Evolutionary conservation across 495 filamentous ascomycete species (phyloP), one percentile per base, ranked within the genome.

Genomic region (Hyaloscypha variabilis): DNA sequence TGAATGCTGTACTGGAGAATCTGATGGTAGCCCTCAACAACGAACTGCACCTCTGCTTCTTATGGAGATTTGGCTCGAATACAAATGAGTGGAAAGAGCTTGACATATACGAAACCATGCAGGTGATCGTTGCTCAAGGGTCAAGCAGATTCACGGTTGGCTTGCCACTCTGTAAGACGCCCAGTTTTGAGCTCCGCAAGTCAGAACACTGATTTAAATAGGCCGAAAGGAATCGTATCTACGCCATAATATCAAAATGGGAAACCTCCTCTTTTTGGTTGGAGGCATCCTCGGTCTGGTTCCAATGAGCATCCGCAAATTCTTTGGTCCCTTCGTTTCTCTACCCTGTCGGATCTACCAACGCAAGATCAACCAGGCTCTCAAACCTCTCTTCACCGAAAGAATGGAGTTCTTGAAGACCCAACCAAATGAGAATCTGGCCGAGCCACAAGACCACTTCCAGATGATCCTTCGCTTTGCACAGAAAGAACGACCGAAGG

Each of bases 131-230:
- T 8, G 71, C 72, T 1, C 73, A 73, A 23, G 71, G 68, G 5
- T 63, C 74, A 10, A 78, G 73, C 61, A 73, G 78, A 13, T 77
- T 79, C 64, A 76, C 77, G 19, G 68, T 81, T 26, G 79, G 78
- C 1, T 50, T 71, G n/a, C 73, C 75, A 2, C 62, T 81, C 6
- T 79, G 77, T 77, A 64, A 49, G 66, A 52, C 36, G 2, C 51
- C 39, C 19, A 54, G 6, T n/a, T 36, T 28, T 54, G 46, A 51
- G 31, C 26, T 34, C 19, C 49, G 4, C 63, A 51, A 51, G 24
- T 24, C 36, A 76, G 74, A 73, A 50, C 69, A 72, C n/a, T n/a
- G n/a, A 2, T 69, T 77, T 39, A 64, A 73, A 55, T 49, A 65
- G 23, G 76, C 74, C 30, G 68, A 77, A 1, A 57, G 57, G 39